Percentiles rank a stretch among this genome's conserved stretches.
Evolutionary conservation across 2,329 filamentous ascomycete species (phyloP).

Genomic region (Neonectria punicea): DNA sequence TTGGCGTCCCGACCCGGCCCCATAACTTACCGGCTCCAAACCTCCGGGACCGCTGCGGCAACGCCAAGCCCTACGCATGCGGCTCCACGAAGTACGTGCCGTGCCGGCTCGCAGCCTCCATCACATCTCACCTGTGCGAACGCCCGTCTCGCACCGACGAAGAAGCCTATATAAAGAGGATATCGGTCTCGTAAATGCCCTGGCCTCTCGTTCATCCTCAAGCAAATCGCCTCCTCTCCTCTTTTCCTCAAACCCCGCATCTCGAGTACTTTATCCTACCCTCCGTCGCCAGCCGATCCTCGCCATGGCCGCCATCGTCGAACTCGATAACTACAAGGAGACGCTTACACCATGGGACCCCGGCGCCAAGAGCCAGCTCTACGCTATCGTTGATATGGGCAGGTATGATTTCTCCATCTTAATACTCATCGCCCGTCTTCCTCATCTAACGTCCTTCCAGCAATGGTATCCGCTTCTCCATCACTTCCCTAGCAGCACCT

Average conservation of each 20-base stretch:
- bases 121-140: not conserved
- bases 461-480: slow-evolving; percentile 94
- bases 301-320: slow-evolving; percentile 52
- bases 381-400: slow-evolving; percentile 70
- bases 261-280: not conserved
- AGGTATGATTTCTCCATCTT: slow-evolving; percentile 52
- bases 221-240: not conserved
- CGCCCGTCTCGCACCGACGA: not conserved
- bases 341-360: slow-evolving; percentile 62
- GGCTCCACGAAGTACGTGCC: slow-evolving; percentile 6
- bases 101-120: not conserved
- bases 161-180: not conserved
- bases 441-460: slow-evolving; percentile 53
- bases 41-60: slow-evolving; percentile 13
- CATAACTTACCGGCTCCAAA: not conserved
- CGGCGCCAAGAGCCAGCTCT: slow-evolving; percentile 59
- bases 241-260: not conserved
- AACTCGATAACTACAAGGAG: slow-evolving; percentile 61
- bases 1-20: slow-evolving; percentile 9
- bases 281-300: not conserved
- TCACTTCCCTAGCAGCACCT: slow-evolving; percentile 80
- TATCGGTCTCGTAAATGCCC: no score
- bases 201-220: not conserved
- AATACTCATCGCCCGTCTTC: not conserved
- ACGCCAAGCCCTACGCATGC: slow-evolving; percentile 13